Percentiles rank a stretch among this genome's conserved stretches.
Evolutionary conservation across 2,329 filamentous ascomycete species (phyloP).

Genomic region (Orbilia blumenaviensis): DNA sequence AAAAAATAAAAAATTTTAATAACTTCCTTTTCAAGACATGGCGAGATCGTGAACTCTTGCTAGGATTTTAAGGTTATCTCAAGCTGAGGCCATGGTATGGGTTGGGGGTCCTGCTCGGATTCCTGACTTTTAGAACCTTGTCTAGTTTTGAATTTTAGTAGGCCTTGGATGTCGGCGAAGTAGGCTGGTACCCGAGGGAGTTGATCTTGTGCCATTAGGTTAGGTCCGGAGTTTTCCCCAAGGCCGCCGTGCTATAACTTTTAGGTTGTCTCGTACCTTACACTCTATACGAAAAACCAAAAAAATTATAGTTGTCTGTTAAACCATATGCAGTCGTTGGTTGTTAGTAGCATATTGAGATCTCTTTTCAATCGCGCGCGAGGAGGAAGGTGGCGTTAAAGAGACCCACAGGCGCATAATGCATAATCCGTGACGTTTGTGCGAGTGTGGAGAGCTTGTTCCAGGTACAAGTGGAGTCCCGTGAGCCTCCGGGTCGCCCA

Average conservation of each 20-base stretch:
- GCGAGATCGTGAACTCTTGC: background rate
- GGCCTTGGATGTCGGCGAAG: conserved; percentile 14
- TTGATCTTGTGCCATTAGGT: conserved; percentile 15
- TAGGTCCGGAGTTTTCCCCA: background rate
- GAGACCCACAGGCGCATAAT: background rate
- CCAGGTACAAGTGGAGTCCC: background rate
- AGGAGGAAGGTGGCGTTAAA: too few relatives aligned
- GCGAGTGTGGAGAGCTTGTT: conserved; percentile 10
- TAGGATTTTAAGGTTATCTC: conserved; percentile 21
- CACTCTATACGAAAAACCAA: too few relatives aligned
- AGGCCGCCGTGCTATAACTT: background rate
- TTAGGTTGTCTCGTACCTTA: background rate
- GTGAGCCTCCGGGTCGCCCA: background rate
- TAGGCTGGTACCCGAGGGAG: background rate
- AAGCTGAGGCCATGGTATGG: background rate
- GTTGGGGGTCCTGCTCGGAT: background rate
- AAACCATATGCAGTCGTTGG: too few relatives aligned
- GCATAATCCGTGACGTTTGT: background rate
- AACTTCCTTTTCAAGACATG: background rate
- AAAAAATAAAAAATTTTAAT: conserved; percentile 6
- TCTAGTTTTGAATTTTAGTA: background rate
- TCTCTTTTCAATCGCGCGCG: too few relatives aligned
- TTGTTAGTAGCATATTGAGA: too few relatives aligned
- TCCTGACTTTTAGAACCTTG: conserved; percentile 1
- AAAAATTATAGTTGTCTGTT: too few relatives aligned